Conservation (phyloP, 2,329 filamentous ascomycete genomes). For the Fusarium staphyleae region DNA sequence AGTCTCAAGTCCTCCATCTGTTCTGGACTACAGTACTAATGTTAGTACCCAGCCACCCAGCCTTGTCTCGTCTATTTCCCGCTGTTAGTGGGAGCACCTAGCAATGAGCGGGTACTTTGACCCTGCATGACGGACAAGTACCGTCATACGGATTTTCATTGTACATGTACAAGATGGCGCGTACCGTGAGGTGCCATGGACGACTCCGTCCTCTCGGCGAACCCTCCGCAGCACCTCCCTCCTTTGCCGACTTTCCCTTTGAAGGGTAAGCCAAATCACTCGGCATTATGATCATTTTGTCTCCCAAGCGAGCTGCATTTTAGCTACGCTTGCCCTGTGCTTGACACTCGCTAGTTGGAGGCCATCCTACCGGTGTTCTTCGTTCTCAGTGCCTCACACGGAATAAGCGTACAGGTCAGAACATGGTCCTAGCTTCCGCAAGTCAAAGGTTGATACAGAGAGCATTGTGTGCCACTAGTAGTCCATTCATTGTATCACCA, state of each 20-base stretch:
- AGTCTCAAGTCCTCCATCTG: constrained; percentile 22
- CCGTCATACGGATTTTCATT: constrained; percentile 46
- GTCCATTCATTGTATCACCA: constrained; percentile 28
- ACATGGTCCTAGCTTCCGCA: constrained; percentile 29
- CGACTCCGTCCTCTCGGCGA: constrained; percentile 14
- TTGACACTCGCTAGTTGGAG: constrained; percentile 4
- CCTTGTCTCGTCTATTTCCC: constrained; percentile 22
- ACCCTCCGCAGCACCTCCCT: constrained; percentile 14
- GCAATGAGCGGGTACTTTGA: constrained; percentile 42
- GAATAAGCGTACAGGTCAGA: constrained; percentile 2
- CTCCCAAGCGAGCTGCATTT: constrained; percentile 5
- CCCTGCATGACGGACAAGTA: constrained; percentile 47
- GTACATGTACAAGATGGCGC: constrained; percentile 43
- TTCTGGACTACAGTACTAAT: constrained; percentile 43
- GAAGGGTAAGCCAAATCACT: constrained; percentile 10
- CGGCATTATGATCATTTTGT: too few species aligned
- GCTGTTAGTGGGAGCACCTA: constrained; percentile 27
- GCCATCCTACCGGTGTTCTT: constrained; percentile 1
- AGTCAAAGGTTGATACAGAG: constrained; percentile 10
- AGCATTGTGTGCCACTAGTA: constrained; percentile 13
- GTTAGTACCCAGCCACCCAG: too few species aligned
- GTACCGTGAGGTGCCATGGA: constrained; percentile 41
- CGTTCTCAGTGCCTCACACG: too few species aligned
- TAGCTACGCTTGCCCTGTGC: constrained; percentile 10
- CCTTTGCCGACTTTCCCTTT: constrained; percentile 9